These are phyloP conservation scores for Artomyces pyxidatus DNA, from an alignment of 768 basidiomycete species.

Conservation along the genomic window DNA sequence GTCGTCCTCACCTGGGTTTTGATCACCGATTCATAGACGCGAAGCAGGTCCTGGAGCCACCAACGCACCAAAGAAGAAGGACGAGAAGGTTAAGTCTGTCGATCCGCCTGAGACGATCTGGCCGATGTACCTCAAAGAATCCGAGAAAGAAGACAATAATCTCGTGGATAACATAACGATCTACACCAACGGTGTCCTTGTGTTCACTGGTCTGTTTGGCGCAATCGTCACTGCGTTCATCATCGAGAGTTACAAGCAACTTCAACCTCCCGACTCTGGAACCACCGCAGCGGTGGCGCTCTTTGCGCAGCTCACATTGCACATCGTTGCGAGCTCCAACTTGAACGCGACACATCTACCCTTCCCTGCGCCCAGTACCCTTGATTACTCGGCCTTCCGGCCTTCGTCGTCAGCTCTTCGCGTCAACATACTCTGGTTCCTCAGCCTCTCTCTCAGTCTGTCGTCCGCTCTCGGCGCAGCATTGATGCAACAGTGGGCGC, in stretches of 20 bases:
- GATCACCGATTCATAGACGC: no score
- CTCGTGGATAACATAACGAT: constrained; percentile 1
- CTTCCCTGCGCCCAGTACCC: not conserved
- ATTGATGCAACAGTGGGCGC: constrained; percentile 8
- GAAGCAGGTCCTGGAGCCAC: no score
- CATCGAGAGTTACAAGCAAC: constrained; percentile 2
- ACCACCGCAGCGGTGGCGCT: not conserved
- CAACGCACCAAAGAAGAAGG: no score
- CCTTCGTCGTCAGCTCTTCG: not conserved
- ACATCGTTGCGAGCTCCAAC: no score
- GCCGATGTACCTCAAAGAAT: constrained; percentile 4
- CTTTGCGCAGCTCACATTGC: no score
- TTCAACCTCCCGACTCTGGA: not conserved
- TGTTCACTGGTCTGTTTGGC: constrained; percentile 7
- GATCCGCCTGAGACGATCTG: no score
- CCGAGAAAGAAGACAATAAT: constrained; percentile 2
- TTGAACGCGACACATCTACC: not conserved
- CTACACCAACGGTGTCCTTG: not conserved
- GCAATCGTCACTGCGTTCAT: constrained; percentile 3
- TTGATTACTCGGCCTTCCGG: not conserved
- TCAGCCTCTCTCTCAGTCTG: constrained; percentile 6
- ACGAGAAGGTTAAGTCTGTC: no score
- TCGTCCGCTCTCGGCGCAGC: constrained; percentile 8
- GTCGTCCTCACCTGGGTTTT: no score
- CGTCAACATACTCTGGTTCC: constrained; percentile 8